Percentiles rank a stretch among this genome's conserved stretches.
Evolutionary conservation across 23 red algal species (phyloP).

Genomic region (Pyropia yezoensis): DNA sequence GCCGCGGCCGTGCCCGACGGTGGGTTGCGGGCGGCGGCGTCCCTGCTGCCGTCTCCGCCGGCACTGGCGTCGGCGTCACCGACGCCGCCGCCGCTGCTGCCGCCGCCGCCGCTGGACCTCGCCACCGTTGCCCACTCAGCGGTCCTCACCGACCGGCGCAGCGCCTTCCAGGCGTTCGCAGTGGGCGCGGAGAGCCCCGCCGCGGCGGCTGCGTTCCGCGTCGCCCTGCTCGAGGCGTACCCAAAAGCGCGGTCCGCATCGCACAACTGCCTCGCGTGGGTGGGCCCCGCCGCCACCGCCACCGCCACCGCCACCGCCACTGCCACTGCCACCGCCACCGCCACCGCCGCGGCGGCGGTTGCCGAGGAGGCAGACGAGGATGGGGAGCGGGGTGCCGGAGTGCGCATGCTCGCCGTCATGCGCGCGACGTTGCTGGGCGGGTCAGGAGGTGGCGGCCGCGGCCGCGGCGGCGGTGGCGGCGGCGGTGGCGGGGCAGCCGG

Average conservation of each 20-base stretch:
- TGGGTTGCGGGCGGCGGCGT: too few relatives aligned
- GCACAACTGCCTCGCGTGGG: slow-evolving; percentile 27
- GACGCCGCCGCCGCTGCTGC: too few relatives aligned
- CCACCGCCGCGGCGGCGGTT: neutral
- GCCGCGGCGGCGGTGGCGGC: too few relatives aligned
- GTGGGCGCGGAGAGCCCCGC: slow-evolving; percentile 1
- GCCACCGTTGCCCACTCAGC: slow-evolving; percentile 16
- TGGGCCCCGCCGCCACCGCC: neutral
- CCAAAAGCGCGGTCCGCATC: slow-evolving; percentile 19
- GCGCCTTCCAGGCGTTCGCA: slow-evolving; percentile 49
- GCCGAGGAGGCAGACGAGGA: slow-evolving; percentile 36
- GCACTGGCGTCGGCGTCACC: too few relatives aligned
- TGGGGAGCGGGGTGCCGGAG: slow-evolving; percentile 44
- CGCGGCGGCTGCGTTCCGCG: slow-evolving; percentile 9
- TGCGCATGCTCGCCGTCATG: slow-evolving; percentile 20
- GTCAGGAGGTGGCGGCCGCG: too few relatives aligned
- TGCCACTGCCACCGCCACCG: neutral
- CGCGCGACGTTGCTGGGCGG: slow-evolving; percentile 2
- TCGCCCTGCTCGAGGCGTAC: slow-evolving; percentile 3
- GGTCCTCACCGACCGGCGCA: slow-evolving; percentile 30
- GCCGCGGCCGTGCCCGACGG: too few relatives aligned
- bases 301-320: too few relatives aligned
- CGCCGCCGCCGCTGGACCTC: too few relatives aligned
- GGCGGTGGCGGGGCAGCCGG: neutral
- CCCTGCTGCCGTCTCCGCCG: too few relatives aligned